Evolutionary conservation across 805 yeast species (phyloP), one percentile per base, ranked within the genome.

Genomic region (Geotrichum ghanense): DNA sequence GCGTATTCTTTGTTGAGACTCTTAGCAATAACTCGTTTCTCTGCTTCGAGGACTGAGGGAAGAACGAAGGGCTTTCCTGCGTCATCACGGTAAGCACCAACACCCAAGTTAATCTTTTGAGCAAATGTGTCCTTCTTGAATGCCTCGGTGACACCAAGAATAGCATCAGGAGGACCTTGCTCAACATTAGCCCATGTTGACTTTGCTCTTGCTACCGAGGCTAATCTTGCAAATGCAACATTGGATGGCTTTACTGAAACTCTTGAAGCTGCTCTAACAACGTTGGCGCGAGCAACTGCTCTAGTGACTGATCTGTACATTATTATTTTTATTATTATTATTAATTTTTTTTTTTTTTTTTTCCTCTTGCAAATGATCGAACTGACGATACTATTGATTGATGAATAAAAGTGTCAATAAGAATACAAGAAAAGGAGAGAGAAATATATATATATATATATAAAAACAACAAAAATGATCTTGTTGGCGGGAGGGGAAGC

Each of bases 1-100:
- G 88, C 81, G 65, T 86, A 86, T 67, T 86, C 95, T 69, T 86
- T 84, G 69, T 85, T 81, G 49, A 71, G 71, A 56, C 71, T 73
- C 51, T 69, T 57, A 53, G 65, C 72, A 48, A 69, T 63, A 48
- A 81, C 64, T 19, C 68, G 62, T 45, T 65, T 57, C 62, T 81
- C 90, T 40, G 89, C 90, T 56, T 71, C 68, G 57, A 72, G 70
- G 50, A 86, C 86, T 24, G 84, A 71, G 16, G 94, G 89, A 55
- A 89, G 73, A 48, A 90, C 82, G 76, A 85, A 87, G 42, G 97
- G 97, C 63, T 80, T 77, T 42, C 97, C 97, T 7, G 66, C 56
- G 62, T 82, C 79, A 64, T 88, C 95, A 63, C 97, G 76, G 71
- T 90, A 90, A n/a, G 97, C 90, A 45, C 97, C 94, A 19, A 83